Evolutionary conservation across 805 yeast species (phyloP).

Genomic region (Yarrowia bubula): DNA sequence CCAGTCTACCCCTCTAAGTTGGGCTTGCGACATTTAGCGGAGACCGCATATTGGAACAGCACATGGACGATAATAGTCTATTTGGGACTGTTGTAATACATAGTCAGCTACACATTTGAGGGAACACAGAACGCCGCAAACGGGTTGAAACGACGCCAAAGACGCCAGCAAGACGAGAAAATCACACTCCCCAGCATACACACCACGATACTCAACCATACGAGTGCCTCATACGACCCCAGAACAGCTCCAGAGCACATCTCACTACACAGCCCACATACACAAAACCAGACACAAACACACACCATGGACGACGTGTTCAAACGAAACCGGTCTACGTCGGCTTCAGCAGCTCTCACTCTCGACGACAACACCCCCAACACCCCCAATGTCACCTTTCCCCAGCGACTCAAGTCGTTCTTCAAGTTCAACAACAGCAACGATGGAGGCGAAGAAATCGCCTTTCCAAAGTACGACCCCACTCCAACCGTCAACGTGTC

Average conservation of each 20-base stretch:
- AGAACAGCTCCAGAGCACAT: background rate
- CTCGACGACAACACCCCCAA: background rate
- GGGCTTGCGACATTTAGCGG: conserved; percentile 23
- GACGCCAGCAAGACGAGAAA: too few species aligned
- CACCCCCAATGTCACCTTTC: conserved; percentile 30
- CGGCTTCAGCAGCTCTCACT: conserved; percentile 11
- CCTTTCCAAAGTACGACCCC: conserved; percentile 26
- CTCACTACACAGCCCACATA: background rate
- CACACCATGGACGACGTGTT: conserved; percentile 14
- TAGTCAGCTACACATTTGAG: background rate
- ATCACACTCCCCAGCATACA: too few species aligned
- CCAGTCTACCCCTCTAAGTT: background rate
- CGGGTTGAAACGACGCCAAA: too few species aligned
- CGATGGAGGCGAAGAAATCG: conserved; percentile 23
- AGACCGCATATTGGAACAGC: conserved; percentile 14
- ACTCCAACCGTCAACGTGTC: conserved; percentile 2
- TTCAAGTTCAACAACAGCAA: conserved; percentile 36
- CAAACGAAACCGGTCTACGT: conserved; percentile 22
- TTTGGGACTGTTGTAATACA: background rate
- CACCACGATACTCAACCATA: too few species aligned
- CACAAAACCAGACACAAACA: background rate
- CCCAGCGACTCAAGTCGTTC: conserved; percentile 38
- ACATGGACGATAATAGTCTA: background rate
- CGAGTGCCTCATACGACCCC: too few species aligned
- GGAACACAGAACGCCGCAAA: background rate